These are phyloP conservation scores for Paramarasmius palmivorus DNA, from an alignment of 1,284 basidiomycete species.

Conservation along the genomic window DNA sequence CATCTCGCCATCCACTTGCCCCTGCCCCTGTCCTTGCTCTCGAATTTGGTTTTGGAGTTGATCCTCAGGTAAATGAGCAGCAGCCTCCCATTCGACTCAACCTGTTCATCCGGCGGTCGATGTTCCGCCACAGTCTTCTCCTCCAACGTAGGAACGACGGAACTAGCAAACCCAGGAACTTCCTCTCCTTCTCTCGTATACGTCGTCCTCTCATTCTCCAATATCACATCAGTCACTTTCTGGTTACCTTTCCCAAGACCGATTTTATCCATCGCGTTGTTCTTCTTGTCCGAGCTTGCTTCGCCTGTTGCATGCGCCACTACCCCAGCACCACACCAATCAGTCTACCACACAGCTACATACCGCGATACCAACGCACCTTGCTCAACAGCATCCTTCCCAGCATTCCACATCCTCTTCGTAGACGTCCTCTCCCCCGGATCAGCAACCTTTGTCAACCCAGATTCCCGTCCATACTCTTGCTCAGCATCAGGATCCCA, in stretches of 20 bases:
- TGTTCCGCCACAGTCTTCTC: conserved; percentile 57
- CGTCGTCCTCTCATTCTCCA: conserved; percentile 56
- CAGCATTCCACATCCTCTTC: conserved; percentile 37
- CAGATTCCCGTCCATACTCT: conserved; percentile 40
- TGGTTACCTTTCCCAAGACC: conserved; percentile 34
- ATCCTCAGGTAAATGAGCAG: conserved; percentile 9
- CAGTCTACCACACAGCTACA: background rate
- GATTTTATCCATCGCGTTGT: conserved; percentile 41
- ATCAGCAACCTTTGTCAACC: conserved; percentile 44
- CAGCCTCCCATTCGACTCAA: conserved; percentile 15
- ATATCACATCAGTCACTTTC: conserved; percentile 38
- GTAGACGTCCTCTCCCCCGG: conserved; percentile 35
- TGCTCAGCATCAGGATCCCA: conserved; percentile 88
- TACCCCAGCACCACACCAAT: conserved; percentile 39
- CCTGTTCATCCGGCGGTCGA: conserved; percentile 32
- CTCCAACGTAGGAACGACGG: conserved; percentile 72
- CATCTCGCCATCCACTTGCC: conserved; percentile 37
- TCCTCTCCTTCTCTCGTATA: conserved; percentile 54
- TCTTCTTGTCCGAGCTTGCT: conserved; percentile 32
- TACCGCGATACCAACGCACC: conserved; percentile 35
- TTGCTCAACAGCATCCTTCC: conserved; percentile 45
- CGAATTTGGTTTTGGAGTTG: no score
- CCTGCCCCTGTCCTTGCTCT: background rate
- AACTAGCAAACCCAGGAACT: conserved; percentile 60
- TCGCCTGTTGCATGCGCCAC: conserved; percentile 44